Percentiles rank a stretch among this genome's conserved stretches.
Evolutionary conservation across 1,284 basidiomycete species (phyloP).

Genomic region (Sanghuangporus baumii): DNA sequence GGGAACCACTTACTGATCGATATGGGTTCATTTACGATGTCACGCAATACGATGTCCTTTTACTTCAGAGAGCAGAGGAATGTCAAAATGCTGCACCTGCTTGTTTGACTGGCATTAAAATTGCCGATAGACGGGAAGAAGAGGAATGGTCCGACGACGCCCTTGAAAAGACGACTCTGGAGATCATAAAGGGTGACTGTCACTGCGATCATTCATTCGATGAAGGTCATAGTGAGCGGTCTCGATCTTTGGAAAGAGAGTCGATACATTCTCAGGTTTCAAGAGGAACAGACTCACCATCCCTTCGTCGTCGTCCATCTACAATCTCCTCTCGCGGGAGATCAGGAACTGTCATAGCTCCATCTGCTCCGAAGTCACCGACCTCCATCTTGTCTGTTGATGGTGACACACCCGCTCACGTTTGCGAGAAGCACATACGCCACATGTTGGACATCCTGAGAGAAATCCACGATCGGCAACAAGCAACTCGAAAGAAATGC

Average conservation of each 20-base stretch:
- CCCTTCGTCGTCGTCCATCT: constrained; percentile 36
- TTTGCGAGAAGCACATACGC: constrained; percentile 73
- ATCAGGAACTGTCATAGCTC: constrained; percentile 34
- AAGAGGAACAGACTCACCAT: not conserved
- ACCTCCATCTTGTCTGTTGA: constrained; percentile 52
- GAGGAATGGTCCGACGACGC: constrained; percentile 67
- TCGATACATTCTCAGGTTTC: constrained; percentile 1
- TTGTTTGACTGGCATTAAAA: constrained; percentile 81
- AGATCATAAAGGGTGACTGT: constrained; percentile 58
- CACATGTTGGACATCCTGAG: constrained; percentile 76
- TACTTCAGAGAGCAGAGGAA: constrained; percentile 68
- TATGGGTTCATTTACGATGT: constrained; percentile 95
- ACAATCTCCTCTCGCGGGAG: constrained; percentile 46
- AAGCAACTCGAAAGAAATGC: constrained; percentile 65
- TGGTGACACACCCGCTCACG: constrained; percentile 58
- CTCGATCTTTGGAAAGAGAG: constrained; percentile 6
- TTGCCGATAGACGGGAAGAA: constrained; percentile 74
- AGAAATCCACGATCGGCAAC: constrained; percentile 81
- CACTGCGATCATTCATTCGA: constrained; percentile 37
- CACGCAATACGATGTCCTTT: constrained; percentile 72
- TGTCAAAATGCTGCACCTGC: constrained; percentile 75
- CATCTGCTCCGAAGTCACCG: constrained; percentile 27
- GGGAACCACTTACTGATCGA: constrained; percentile 79
- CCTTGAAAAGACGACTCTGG: constrained; percentile 33
- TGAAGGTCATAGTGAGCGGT: not conserved